These are phyloP conservation scores for Tuber umbilicatum DNA, from an alignment of 495 filamentous ascomycete species.

Conservation along the genomic window DNA sequence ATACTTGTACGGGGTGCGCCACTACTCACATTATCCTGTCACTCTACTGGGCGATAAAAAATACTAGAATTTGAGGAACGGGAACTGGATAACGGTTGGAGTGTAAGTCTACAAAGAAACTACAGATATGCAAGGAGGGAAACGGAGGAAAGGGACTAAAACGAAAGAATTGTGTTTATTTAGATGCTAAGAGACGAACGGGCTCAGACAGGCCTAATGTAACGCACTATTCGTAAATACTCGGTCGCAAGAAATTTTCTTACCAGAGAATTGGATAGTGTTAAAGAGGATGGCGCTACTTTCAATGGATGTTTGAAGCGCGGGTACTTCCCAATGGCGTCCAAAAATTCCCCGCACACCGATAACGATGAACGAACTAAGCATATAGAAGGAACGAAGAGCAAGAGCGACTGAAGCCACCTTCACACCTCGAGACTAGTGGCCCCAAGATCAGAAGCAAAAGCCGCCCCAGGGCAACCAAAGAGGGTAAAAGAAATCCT, in stretches of 20 bases:
- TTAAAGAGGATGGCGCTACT: not conserved
- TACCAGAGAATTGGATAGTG: not conserved
- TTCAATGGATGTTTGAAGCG: not conserved
- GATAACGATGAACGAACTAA: not conserved
- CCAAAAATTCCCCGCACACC: not conserved
- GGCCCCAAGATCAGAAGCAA: rapidly evolving
- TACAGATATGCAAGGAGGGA: not conserved
- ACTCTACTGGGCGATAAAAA: not conserved
- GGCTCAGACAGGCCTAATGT: not conserved
- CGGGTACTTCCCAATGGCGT: not conserved
- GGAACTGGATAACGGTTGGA: not conserved
- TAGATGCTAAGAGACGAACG: not conserved
- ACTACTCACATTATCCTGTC: not conserved
- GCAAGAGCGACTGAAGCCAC: not conserved
- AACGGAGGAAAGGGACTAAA: not conserved
- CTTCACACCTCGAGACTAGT: not conserved
- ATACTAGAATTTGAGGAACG: not conserved
- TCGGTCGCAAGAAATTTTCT: not conserved
- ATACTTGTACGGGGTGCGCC: no score
- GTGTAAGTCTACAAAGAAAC: not conserved
- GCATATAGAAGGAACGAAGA: not conserved
- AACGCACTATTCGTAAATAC: not conserved
- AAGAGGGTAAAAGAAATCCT: not conserved
- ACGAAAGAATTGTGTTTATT: not conserved
- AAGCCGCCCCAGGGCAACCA: not conserved